Percentiles rank a stretch among this genome's conserved stretches.
These are phyloP conservation scores for Meripilus lineatus DNA, from an alignment of 1,284 basidiomycete species.

Conservation along the genomic window DNA sequence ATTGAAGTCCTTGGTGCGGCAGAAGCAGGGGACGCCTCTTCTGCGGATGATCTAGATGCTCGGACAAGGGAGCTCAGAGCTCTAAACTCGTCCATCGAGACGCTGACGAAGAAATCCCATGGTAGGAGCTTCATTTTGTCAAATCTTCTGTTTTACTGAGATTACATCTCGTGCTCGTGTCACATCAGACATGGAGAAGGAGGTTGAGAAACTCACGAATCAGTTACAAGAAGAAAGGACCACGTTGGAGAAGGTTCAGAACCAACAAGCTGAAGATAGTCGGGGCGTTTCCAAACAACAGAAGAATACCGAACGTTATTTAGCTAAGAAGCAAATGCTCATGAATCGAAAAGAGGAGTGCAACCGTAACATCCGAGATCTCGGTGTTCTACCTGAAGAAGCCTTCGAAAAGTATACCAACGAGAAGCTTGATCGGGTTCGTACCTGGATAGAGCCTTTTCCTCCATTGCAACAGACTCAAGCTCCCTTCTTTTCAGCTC, in stretches of 20 bases:
- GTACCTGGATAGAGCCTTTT: no score
- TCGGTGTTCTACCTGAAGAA: slow-evolving; percentile 95
- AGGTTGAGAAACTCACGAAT: slow-evolving; percentile 59
- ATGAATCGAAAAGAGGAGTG: slow-evolving; percentile 85
- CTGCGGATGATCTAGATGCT: slow-evolving; percentile 63
- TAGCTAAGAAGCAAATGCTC: slow-evolving; percentile 87
- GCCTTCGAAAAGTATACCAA: slow-evolving; percentile 93
- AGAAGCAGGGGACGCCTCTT: slow-evolving; percentile 53
- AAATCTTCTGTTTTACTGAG: neutral
- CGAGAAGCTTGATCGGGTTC: slow-evolving; percentile 77
- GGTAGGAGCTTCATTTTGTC: slow-evolving; percentile 41
- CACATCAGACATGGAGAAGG: slow-evolving; percentile 61
- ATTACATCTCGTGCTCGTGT: neutral
- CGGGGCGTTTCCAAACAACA: slow-evolving; percentile 85
- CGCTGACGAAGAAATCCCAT: slow-evolving; percentile 57
- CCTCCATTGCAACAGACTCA: neutral
- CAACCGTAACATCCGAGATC: slow-evolving; percentile 90
- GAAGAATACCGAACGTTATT: slow-evolving; percentile 92
- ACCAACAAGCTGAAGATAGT: slow-evolving; percentile 81
- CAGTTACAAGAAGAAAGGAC: slow-evolving; percentile 64
- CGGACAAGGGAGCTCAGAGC: slow-evolving; percentile 65
- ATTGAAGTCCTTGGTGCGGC: slow-evolving; percentile 72
- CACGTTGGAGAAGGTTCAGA: slow-evolving; percentile 73
- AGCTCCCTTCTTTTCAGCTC: slow-evolving; percentile 46
- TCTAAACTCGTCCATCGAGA: slow-evolving; percentile 62